Evolutionary conservation across 805 yeast species (phyloP).

Genomic region (Hanseniaspora singularis): DNA sequence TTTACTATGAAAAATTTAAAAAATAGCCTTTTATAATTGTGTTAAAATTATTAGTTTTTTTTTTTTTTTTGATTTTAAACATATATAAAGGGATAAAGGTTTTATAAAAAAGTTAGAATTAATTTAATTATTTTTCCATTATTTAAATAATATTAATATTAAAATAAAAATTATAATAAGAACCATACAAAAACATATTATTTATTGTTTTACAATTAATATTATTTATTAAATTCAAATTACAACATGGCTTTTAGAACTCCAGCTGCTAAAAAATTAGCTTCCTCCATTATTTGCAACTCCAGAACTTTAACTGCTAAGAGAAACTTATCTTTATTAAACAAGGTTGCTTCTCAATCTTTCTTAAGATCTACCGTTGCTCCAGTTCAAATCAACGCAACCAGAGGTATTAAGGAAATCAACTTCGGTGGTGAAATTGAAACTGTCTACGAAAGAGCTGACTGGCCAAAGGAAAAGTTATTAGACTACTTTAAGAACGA

Average conservation of each 20-base stretch:
- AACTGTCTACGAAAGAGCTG: conserved; percentile 94
- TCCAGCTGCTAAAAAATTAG: conserved; percentile 18
- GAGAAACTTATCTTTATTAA: conserved; percentile 51
- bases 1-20: too few relatives aligned
- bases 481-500: conserved; percentile 95
- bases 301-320: conserved; percentile 39
- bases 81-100: too few relatives aligned
- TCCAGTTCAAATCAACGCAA: conserved; percentile 38
- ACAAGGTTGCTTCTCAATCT: conserved; percentile 33
- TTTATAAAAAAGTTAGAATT: too few relatives aligned
- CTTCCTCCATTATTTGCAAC: conserved; percentile 33
- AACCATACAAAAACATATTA: too few relatives aligned
- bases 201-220: not conserved
- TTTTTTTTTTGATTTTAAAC: too few relatives aligned
- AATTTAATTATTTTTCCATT: too few relatives aligned
- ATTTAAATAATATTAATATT: too few relatives aligned
- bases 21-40: too few relatives aligned
- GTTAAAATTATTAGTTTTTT: too few relatives aligned
- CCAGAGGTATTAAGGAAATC: conserved; percentile 91
- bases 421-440: conserved; percentile 94
- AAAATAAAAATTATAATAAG: not conserved
- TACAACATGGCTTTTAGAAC: conserved; percentile 16
- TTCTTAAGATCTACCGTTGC: conserved; percentile 29
- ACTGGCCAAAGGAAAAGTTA: conserved; percentile 98
- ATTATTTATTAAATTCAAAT: too few relatives aligned